These are phyloP conservation scores for Styphnolobium japonicum DNA, from an alignment of 306 rosid genomes.

Conservation along the genomic window DNA sequence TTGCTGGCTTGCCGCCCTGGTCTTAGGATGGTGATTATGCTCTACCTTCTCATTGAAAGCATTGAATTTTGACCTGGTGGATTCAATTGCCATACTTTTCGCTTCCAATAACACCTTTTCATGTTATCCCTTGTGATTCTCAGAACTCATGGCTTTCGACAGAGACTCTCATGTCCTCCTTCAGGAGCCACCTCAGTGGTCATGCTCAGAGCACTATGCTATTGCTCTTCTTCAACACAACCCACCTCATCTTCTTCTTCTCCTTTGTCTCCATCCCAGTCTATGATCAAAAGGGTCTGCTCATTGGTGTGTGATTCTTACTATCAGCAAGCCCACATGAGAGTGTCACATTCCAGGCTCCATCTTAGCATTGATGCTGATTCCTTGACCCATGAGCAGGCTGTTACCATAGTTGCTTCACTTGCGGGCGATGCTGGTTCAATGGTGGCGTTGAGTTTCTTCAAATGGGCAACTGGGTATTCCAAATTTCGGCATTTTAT, in stretches of 20 bases:
- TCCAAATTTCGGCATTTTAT: constrained; percentile 65
- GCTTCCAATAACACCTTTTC: background rate
- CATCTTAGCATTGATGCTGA: constrained; percentile 45
- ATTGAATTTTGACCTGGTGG: background rate
- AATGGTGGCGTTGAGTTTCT: constrained; percentile 72
- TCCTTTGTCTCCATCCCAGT: constrained; percentile 35
- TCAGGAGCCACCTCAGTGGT: constrained; percentile 13
- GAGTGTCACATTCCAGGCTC: constrained; percentile 45
- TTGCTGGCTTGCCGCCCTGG: too few relatives aligned
- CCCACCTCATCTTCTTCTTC: constrained; percentile 28
- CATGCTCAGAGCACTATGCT: constrained; percentile 29
- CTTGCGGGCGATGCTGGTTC: constrained; percentile 75
- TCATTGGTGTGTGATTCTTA: constrained; percentile 62
- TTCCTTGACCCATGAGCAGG: constrained; percentile 64
- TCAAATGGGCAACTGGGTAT: constrained; percentile 62
- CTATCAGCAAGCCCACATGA: constrained; percentile 42
- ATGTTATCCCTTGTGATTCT: constrained; percentile 40
- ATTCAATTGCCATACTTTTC: background rate
- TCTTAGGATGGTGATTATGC: too few relatives aligned
- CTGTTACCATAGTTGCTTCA: constrained; percentile 60
- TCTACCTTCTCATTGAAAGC: too few relatives aligned
- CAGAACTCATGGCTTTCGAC: constrained; percentile 41
- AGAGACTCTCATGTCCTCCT: constrained; percentile 8
- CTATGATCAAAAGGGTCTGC: constrained; percentile 48
- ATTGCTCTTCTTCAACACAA: constrained; percentile 15